Conservation (phyloP, 2,329 filamentous ascomycete genomes). For the Dactylellina parvicollis region DNA sequence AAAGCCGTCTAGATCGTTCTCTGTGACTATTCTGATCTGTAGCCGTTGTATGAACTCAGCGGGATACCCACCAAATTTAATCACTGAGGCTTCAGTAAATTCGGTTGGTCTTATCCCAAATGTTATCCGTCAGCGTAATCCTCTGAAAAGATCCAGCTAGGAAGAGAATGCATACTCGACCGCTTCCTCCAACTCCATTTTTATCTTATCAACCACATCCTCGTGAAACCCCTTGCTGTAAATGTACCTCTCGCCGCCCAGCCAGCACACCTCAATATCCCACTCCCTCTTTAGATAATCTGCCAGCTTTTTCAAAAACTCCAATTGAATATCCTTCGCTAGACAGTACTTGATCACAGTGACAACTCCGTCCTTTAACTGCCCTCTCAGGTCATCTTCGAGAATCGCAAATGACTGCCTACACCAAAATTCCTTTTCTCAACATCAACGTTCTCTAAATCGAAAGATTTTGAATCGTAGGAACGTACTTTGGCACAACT, state of each 20-base stretch:
- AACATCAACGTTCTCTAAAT: neutral
- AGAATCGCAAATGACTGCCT: conserved; percentile 44
- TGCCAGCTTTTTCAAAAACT: conserved; percentile 56
- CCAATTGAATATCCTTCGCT: conserved; percentile 54
- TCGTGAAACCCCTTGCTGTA: conserved; percentile 20
- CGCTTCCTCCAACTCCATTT: conserved; percentile 14
- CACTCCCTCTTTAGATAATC: conserved; percentile 42
- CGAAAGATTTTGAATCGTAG: neutral
- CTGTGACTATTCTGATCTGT: neutral
- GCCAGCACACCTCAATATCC: conserved; percentile 53
- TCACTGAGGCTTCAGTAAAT: neutral
- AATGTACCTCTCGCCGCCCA: conserved; percentile 34
- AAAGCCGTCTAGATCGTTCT: conserved; percentile 13
- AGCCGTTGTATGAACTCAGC: conserved; percentile 8
- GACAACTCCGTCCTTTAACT: conserved; percentile 49
- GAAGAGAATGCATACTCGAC: conserved; percentile 4
- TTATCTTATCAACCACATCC: conserved; percentile 5
- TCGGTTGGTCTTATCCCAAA: conserved; percentile 7
- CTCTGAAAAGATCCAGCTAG: neutral
- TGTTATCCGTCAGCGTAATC: neutral
- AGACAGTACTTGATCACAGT: conserved; percentile 53
- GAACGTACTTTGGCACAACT: conserved; percentile 40
- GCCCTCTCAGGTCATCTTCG: conserved; percentile 45
- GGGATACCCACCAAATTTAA: neutral
- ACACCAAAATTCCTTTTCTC: conserved; percentile 16